Percentiles rank a stretch among this genome's conserved stretches.
These are phyloP conservation scores for Tylopilus vinaceipallidus DNA, from an alignment of 768 basidiomycete genomes.

Conservation along the genomic window DNA sequence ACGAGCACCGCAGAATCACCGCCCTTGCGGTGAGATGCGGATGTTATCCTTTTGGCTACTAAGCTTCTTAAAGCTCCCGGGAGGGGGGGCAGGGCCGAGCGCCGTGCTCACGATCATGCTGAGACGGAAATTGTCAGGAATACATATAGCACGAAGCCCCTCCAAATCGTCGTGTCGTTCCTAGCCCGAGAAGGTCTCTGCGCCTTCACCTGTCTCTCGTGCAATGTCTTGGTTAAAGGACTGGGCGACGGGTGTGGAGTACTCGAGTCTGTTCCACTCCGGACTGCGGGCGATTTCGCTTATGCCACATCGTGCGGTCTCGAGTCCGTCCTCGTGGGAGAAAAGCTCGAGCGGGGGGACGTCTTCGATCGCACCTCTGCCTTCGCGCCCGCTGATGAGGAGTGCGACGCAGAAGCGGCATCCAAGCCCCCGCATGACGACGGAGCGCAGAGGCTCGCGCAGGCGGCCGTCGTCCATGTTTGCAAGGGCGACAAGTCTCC, in stretches of 20 bases:
- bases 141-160: slow-evolving; percentile 27
- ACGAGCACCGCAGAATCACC: slow-evolving; percentile 10
- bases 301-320: slow-evolving; percentile 1
- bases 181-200: background rate
- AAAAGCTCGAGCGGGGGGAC: background rate
- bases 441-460: background rate
- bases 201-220: too few relatives aligned
- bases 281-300: slow-evolving; percentile 33
- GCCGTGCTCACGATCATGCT: slow-evolving; percentile 11
- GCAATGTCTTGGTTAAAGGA: slow-evolving; percentile 33
- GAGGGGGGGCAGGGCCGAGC: background rate
- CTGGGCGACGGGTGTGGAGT: slow-evolving; percentile 30
- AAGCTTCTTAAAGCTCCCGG: slow-evolving; percentile 4
- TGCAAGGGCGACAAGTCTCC: background rate
- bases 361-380: too few relatives aligned
- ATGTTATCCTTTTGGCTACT: slow-evolving; percentile 13
- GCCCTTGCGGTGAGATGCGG: background rate
- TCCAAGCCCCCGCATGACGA: slow-evolving; percentile 3
- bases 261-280: slow-evolving; percentile 36
- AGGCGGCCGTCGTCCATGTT: slow-evolving; percentile 18
- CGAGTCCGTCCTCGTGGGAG: slow-evolving; percentile 4
- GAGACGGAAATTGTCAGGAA: slow-evolving; percentile 14
- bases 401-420: slow-evolving; percentile 3
- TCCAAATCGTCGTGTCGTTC: background rate
- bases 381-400: slow-evolving; percentile 10